Percentiles rank a stretch among this genome's conserved stretches.
These are phyloP conservation scores for Colletotrichum gigasporum DNA, from an alignment of 2,329 filamentous ascomycete species.

Conservation along the genomic window DNA sequence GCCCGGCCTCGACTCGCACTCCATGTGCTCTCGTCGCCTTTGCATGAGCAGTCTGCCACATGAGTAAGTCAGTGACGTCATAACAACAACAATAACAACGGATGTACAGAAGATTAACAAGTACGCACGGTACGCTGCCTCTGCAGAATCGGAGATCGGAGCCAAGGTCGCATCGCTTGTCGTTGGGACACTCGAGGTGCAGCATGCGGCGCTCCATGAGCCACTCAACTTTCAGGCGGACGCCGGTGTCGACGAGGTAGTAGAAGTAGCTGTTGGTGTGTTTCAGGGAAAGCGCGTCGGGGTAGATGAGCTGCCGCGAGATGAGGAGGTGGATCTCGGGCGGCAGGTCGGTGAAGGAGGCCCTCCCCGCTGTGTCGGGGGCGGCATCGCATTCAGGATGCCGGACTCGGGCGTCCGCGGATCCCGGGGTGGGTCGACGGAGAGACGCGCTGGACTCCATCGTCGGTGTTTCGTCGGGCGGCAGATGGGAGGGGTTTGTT, in stretches of 20 bases:
- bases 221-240: constrained; percentile 75
- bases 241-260: constrained; percentile 70
- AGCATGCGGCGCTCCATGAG: constrained; percentile 70
- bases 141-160: constrained; percentile 69
- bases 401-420: neutral
- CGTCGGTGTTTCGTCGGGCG: neutral
- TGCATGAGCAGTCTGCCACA: constrained; percentile 65
- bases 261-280: constrained; percentile 73
- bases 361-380: neutral
- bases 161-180: constrained; percentile 64
- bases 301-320: constrained; percentile 69
- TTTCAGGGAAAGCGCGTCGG: constrained; percentile 76
- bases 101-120: neutral
- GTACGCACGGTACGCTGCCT: constrained; percentile 65
- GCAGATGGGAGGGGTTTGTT: neutral
- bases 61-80: neutral
- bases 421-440: constrained; percentile 11
- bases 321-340: constrained; percentile 75
- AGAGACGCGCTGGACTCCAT: constrained; percentile 9
- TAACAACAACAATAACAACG: too few relatives aligned
- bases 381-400: neutral
- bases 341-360: constrained; percentile 62
- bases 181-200: constrained; percentile 73
- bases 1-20: constrained; percentile 67
- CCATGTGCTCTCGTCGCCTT: constrained; percentile 66